Base-by-base conservation (phyloP, 2,329 filamentous ascomycete genomes). In the Lanzia echinophila region DNA sequence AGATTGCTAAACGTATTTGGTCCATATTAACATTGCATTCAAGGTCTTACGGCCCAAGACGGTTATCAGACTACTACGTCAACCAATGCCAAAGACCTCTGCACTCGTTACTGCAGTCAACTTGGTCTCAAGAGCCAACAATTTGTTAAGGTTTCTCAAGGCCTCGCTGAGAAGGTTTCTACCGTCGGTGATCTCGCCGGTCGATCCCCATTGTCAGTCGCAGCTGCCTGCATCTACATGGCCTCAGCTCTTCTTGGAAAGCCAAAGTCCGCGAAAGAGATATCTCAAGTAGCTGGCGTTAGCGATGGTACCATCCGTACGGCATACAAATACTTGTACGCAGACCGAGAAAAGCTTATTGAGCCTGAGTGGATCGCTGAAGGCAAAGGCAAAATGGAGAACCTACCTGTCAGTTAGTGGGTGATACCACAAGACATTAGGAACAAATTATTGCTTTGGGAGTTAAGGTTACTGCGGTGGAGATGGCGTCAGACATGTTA, bases 241-340 rank as follows among this genome's bases (percentile, higher is more conserved):
- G 88, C 92, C 3, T 90, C 89, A 31, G 84, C 92, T 66, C 78
- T 97, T 36, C 86, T 96, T 74, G 88, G 86, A 53, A 82, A 94
- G 62, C 77, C 83, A 19, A 88, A 87, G 65, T 77, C 82, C 6
- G 87, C 90, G n/a, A 91, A 91, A 70, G 87, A 95, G 57, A 96
- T 99, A 63, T 88, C 90, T 5, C 71, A 73, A 22, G 86, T 94
- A 17, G 90, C 88, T 1, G 89, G 90, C 60, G 94, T 99, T 28
- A 96, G 90, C 68, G 95, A 99, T 67, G 91, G 94, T 53, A 99
- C 94, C 0, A 96, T 99, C 64, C 91, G 95, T 65, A 95, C 89
- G 24, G 91, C 92, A 0, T 99, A 97, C 76, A 94, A 94, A 68
- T 84, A 88, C 65, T 78, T 99, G 47, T 92, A 91, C 68, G 77